Conservation (phyloP, 225 moss, liverwort and hornwort species). For the Anthoceros angustus region DNA sequence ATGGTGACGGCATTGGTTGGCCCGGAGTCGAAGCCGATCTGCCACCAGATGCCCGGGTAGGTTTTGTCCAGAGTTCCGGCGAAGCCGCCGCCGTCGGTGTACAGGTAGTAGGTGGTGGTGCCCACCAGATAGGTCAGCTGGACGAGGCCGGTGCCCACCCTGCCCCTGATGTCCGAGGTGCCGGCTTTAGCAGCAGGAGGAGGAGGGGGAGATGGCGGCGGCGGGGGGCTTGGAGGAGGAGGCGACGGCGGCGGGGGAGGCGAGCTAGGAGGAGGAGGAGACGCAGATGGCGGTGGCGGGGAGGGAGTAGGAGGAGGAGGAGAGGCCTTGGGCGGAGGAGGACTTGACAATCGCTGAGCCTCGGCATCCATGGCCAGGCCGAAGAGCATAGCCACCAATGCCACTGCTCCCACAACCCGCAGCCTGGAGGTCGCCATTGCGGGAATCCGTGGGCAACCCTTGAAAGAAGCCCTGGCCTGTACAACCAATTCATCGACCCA, state of each 20-base stretch:
- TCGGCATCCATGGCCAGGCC: not conserved
- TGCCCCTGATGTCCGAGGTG: not conserved
- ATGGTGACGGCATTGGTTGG: conserved; percentile 3
- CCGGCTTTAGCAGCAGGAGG: conserved; percentile 1
- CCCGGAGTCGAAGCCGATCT: not conserved
- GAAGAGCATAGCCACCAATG: not conserved
- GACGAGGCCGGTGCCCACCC: conserved; percentile 3
- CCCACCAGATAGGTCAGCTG: not conserved
- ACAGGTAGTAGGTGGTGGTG: not conserved
- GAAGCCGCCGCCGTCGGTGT: conserved; percentile 6
- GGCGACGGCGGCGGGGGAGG: not conserved
- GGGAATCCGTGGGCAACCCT: not conserved
- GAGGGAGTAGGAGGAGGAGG: not conserved
- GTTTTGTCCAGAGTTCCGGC: not conserved
- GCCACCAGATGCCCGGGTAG: conserved; percentile 1
- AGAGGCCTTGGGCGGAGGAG: not conserved
- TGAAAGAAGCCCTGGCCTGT: not conserved
- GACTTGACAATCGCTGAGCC: not conserved
- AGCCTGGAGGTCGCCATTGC: conserved; percentile 3
- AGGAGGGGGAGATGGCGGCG: conserved; percentile 2
- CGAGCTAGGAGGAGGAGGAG: not conserved
- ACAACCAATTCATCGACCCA: not conserved
- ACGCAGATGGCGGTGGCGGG: not conserved
- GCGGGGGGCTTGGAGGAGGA: not conserved
- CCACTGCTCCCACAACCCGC: conserved; percentile 2